These are phyloP conservation scores for Haplosporangium sp. DNA, from an alignment of 371 early-diverging fungal species.

Conservation along the genomic window DNA sequence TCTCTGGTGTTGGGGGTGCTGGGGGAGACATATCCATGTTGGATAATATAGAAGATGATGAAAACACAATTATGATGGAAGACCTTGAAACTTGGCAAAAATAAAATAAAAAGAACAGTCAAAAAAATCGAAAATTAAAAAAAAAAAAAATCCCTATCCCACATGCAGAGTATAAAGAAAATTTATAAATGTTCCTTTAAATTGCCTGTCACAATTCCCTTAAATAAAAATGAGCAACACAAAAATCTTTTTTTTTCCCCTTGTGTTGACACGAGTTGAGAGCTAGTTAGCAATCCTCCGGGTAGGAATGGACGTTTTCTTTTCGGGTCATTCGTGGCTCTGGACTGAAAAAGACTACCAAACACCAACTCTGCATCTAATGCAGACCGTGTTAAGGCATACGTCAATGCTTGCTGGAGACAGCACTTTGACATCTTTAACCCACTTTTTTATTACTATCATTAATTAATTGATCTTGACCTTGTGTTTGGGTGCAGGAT, in stretches of 20 bases:
- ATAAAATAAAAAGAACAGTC: background rate
- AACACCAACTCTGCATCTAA: constrained; percentile 30
- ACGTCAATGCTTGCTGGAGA: constrained; percentile 43
- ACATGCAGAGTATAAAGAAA: too few relatives aligned
- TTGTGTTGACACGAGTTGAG: constrained; percentile 58
- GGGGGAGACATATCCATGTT: constrained; percentile 13
- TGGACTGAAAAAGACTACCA: constrained; percentile 40
- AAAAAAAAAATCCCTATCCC: background rate
- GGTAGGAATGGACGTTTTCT: constrained; percentile 56
- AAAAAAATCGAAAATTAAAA: too few relatives aligned
- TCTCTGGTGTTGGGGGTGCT: constrained; percentile 5
- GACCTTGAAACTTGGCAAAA: constrained; percentile 40
- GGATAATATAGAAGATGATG: constrained; percentile 12
- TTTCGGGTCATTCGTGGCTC: constrained; percentile 21
- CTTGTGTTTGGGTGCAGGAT: too few relatives aligned
- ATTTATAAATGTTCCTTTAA: too few relatives aligned
- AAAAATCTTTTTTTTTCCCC: background rate
- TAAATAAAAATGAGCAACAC: background rate
- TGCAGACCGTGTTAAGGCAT: constrained; percentile 54
- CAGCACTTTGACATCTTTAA: constrained; percentile 50
- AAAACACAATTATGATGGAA: constrained; percentile 32
- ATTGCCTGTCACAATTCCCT: too few relatives aligned
- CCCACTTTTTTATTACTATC: constrained; percentile 22
- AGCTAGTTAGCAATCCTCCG: constrained; percentile 59
- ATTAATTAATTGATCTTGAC: background rate